Evolutionary conservation across 495 filamentous ascomycete species (phyloP), one percentile per base, ranked within the genome.

Genomic region (Sabuloglossum arenarium): DNA sequence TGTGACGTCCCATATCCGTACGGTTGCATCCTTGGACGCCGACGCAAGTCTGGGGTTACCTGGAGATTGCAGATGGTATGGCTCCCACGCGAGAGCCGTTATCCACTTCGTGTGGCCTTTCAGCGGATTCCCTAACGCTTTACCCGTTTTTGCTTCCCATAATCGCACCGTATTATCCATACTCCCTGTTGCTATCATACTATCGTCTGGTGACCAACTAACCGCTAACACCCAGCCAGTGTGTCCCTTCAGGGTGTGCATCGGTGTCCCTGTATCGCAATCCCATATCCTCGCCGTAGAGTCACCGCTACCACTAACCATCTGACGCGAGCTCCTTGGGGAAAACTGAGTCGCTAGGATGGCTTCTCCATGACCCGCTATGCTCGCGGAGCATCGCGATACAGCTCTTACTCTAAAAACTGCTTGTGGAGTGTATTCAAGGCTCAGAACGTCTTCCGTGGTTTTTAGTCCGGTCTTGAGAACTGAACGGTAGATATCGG

Each of bases 91-190:
- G 42, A 96, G 68, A 62, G 76, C 84, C 27, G 82, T 88, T 46
- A 96, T 84, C 84, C 86, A 94, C 66, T 93, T 93, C 3, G 79
- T 77, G 64, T 99, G 91, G 1, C 90, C 91, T 67, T 85, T 95
- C 61, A 97, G 72, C 4, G 86, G 77, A 23, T 75, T 72, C 9
- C 88, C 88, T 11, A 88, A 65, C 0, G 81, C 67, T 60, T 86
- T 79, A 0, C 93, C 93, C 1, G 84, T 86, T 60, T 81, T 79
- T 0, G 88, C 77, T 64, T 95, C 84, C 88, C 90, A 99, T 39
- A 97, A 70, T 49, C 90, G 76, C 14, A 97, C 82, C 0, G 82
- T 85, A 61, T 88, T 94, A 62, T 97, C 93, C 82, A 91, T 94
- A 62, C 84, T 85, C 14, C 91, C 93, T 3, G 90, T 97, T 10